Percentiles rank a stretch among this genome's conserved stretches.
Evolutionary conservation across 148 eudicot genomes (phyloP).

Genomic region (Rhododendron vialii): DNA sequence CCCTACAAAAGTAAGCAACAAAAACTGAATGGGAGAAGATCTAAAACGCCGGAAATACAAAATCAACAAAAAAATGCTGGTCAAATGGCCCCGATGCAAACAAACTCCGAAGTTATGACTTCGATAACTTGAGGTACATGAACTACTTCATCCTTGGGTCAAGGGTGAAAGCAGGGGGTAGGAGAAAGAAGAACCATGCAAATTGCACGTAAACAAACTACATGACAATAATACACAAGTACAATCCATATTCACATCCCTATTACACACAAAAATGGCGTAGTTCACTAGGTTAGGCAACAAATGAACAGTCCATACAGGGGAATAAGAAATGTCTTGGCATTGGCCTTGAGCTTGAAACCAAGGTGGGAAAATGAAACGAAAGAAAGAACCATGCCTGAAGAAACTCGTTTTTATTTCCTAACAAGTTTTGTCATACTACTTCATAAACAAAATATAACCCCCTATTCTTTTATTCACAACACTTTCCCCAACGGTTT

Average conservation of each 20-base stretch:
- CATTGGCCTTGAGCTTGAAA: background rate
- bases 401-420: background rate
- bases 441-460: background rate
- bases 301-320: background rate
- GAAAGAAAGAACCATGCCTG: background rate
- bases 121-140: background rate
- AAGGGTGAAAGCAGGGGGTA: background rate
- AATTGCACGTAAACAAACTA: background rate
- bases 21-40: background rate
- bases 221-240: background rate
- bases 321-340: background rate
- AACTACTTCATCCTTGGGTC: background rate
- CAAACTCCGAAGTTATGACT: background rate
- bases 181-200: background rate
- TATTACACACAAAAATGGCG: background rate
- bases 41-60: background rate
- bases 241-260: background rate
- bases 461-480: background rate
- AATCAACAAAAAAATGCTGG: background rate
- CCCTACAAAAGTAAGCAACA: slow-evolving; percentile 30
- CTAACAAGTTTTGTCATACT: background rate
- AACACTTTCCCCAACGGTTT: background rate
- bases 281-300: background rate
- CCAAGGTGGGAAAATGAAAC: background rate
- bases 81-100: background rate